These are phyloP conservation scores for Haplographium delicatum DNA, from an alignment of 495 filamentous ascomycete species.

Conservation along the genomic window DNA sequence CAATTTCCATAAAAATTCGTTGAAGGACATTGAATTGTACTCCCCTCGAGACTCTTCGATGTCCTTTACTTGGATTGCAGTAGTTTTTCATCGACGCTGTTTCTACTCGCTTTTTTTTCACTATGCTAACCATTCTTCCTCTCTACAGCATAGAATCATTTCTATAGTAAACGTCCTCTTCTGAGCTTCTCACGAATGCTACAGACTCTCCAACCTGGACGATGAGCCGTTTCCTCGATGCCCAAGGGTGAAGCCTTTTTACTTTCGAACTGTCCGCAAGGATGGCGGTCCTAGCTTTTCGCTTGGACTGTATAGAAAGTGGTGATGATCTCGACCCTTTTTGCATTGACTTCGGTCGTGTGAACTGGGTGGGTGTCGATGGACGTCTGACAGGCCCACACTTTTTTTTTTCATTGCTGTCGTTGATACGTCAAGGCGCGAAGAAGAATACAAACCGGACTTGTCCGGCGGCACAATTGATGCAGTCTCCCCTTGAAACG, in stretches of 20 bases:
- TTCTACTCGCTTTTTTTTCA: background rate
- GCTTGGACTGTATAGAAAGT: conserved; percentile 48
- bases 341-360: conserved; percentile 59
- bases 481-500: too few species aligned
- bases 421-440: conserved; percentile 13
- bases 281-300: conserved; percentile 32
- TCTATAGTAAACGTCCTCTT: conserved; percentile 47
- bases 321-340: conserved; percentile 70
- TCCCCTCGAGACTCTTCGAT: too few species aligned
- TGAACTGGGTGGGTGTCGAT: conserved; percentile 59
- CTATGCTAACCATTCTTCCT: background rate
- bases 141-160: conserved; percentile 39
- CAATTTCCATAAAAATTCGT: too few species aligned
- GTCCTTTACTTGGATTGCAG: too few species aligned
- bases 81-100: background rate
- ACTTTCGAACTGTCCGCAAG: conserved; percentile 49
- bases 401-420: conserved; percentile 30
- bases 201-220: conserved; percentile 71
- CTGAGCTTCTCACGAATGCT: conserved; percentile 52
- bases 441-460: too few species aligned
- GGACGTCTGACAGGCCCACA: conserved; percentile 61
- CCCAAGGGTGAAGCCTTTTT: conserved; percentile 67
- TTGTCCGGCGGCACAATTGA: too few species aligned
- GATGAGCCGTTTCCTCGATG: conserved; percentile 66
- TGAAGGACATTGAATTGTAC: too few species aligned